Percentiles rank a stretch among this genome's conserved stretches.
These are phyloP conservation scores for Candida oleophila DNA, from an alignment of 805 yeast species.

Conservation along the genomic window DNA sequence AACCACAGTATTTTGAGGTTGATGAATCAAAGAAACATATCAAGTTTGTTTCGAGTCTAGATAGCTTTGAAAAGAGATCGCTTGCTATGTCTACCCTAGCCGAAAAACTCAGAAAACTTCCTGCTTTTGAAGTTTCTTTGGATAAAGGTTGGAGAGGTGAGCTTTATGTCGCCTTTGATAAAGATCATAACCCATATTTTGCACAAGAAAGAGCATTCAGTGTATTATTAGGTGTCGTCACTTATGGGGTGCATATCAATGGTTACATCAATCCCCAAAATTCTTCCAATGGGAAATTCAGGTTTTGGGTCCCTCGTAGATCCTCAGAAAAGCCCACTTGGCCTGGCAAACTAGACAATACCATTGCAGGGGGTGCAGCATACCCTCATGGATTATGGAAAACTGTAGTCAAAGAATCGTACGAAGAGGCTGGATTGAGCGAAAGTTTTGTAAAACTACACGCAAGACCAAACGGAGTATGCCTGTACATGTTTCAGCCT, in stretches of 20 bases:
- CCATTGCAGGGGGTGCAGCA: constrained; percentile 94
- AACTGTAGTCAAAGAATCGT: constrained; percentile 81
- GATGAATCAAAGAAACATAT: constrained; percentile 25
- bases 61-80: constrained; percentile 42
- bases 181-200: constrained; percentile 56
- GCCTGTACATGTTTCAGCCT: constrained; percentile 61
- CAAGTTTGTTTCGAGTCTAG: constrained; percentile 21
- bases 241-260: constrained; percentile 86
- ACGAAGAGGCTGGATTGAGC: constrained; percentile 85
- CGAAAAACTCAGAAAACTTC: constrained; percentile 29
- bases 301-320: constrained; percentile 84
- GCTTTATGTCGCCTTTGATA: constrained; percentile 67
- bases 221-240: constrained; percentile 78
- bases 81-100: constrained; percentile 45
- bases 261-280: constrained; percentile 62
- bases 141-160: constrained; percentile 84
- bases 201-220: constrained; percentile 79
- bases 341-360: constrained; percentile 89
- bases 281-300: constrained; percentile 39
- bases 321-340: constrained; percentile 77
- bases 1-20: constrained; percentile 15
- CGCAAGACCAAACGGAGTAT: constrained; percentile 56
- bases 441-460: constrained; percentile 47
- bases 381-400: constrained; percentile 73
- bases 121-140: constrained; percentile 27